Base-by-base conservation (phyloP, 2,329 filamentous ascomycete species). In the Ophiobolus disseminans region DNA sequence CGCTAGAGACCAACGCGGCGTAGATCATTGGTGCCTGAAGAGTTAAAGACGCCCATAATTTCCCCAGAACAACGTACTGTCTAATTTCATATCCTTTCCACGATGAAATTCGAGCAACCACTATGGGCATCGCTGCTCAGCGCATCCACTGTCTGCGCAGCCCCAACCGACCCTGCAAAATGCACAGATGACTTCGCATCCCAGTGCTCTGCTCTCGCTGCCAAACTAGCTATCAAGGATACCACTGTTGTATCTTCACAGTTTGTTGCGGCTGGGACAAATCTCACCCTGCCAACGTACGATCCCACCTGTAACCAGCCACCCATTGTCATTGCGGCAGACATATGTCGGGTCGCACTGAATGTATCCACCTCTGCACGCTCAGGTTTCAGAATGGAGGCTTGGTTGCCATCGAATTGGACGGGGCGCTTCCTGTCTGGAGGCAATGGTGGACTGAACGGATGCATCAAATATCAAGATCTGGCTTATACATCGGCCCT, bases 351-450 rank as follows among this genome's bases (percentile, higher is more conserved):
- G 7, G 57, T 77, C n/a, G 61, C 66, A 3, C 66, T 76, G 36
- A 66, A 73, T 38, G 73, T 76, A 3, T 59, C 70, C 7, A 77
- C 75, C 1, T 73, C 71, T 5, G 60, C 66, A 19, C 63, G 69
- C 31, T 75, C 71, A 13, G 74, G 73, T 8, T 73, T 78, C 48
- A 72, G 63, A 6, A 70, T 78, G 62, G 76, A 79, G 57, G 72
- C 75, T 10, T 79, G 76, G 76, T 57, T 79, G 17, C 76, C 76
- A 11, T 63, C 60, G 3, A 71, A 71, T 38, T 76, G 73, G 70
- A 74, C 67, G 9, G 73, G 73, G 0, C 63, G 74, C 4, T 74
- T 75, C 46, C 26, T 65, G 8, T 58, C 59, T 22, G 47, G 37
- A 14, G 56, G 74, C 4, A 77, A 77, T 49, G 75, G 75, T 14